phyloP scores from a whole-genome alignment of 306 rosid genomes.

The Cicer bijugum region DNA sequence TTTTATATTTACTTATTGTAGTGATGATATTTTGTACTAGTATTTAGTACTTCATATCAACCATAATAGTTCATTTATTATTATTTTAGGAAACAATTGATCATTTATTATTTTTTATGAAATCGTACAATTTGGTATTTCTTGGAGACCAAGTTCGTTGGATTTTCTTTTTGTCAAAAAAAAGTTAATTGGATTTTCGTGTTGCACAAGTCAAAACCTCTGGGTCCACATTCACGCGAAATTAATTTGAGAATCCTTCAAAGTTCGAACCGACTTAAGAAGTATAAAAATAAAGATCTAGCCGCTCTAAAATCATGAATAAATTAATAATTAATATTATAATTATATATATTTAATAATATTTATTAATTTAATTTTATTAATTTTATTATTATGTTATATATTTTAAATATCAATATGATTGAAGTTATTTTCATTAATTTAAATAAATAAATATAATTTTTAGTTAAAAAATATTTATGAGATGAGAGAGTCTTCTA shows the following conservation, averaged over 20 bases:
- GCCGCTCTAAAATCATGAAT: too few species aligned
- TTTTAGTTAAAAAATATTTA: too few species aligned
- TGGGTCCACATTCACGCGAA: conserved; percentile 2
- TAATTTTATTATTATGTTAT: too few species aligned
- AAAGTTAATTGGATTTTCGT: conserved; percentile 38
- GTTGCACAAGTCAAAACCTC: conserved; percentile 1
- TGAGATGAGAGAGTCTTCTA: too few species aligned
- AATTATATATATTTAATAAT: too few species aligned
- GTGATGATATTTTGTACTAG: not conserved
- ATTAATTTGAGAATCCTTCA: not conserved
- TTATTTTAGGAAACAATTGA: not conserved
- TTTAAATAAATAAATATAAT: too few species aligned
- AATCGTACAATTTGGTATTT: not conserved
- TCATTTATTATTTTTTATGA: not conserved
- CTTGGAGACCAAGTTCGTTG: conserved; percentile 50
- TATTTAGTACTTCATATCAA: not conserved
- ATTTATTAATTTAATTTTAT: too few species aligned
- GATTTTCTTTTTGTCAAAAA: conserved; percentile 21
- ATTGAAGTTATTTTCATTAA: too few species aligned
- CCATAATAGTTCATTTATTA: not conserved
- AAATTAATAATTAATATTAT: too few species aligned
- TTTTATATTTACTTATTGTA: conserved; percentile 15
- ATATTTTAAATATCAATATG: too few species aligned
- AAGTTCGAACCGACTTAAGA: not conserved
- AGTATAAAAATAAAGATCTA: too few species aligned